phyloP scores from a whole-genome alignment of 1,139 yeast species.

The Suhomyces bolitotheri region DNA sequence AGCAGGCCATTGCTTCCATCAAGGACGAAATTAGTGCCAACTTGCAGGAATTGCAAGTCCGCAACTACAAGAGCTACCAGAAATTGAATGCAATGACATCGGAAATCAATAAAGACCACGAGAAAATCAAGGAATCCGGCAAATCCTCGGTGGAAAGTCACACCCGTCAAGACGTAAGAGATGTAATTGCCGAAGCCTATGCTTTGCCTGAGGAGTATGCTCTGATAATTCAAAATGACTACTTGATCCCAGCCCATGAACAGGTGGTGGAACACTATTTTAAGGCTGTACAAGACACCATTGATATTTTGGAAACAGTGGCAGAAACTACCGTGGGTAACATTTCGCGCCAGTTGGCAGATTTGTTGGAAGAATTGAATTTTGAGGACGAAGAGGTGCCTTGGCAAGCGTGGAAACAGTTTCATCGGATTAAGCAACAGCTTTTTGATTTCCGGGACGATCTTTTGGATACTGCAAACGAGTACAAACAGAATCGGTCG shows the following conservation, averaged over 20 bases:
- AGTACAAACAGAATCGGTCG: conserved; percentile 28
- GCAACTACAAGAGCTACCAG: conserved; percentile 46
- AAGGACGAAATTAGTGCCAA: conserved; percentile 39
- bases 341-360: conserved; percentile 41
- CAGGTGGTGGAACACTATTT: conserved; percentile 39
- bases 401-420: conserved; percentile 72
- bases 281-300: conserved; percentile 49
- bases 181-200: conserved; percentile 42
- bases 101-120: conserved; percentile 51
- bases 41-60: conserved; percentile 44
- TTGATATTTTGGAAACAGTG: conserved; percentile 70
- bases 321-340: conserved; percentile 66
- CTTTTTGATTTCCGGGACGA: conserved; percentile 58
- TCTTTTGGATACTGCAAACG: conserved; percentile 48
- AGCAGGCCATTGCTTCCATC: conserved; percentile 31
- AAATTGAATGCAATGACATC: conserved; percentile 46
- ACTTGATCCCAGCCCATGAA: conserved; percentile 38
- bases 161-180: conserved; percentile 61
- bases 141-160: conserved; percentile 32
- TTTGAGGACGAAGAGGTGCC: conserved; percentile 34
- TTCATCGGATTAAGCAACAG: conserved; percentile 56
- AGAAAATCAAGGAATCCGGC: conserved; percentile 41
- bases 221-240: conserved; percentile 30
- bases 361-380: conserved; percentile 32
- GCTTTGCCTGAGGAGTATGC: conserved; percentile 37